Base-by-base conservation (phyloP, 768 basidiomycete species). In the Tylopilus rubrobrunneus region DNA sequence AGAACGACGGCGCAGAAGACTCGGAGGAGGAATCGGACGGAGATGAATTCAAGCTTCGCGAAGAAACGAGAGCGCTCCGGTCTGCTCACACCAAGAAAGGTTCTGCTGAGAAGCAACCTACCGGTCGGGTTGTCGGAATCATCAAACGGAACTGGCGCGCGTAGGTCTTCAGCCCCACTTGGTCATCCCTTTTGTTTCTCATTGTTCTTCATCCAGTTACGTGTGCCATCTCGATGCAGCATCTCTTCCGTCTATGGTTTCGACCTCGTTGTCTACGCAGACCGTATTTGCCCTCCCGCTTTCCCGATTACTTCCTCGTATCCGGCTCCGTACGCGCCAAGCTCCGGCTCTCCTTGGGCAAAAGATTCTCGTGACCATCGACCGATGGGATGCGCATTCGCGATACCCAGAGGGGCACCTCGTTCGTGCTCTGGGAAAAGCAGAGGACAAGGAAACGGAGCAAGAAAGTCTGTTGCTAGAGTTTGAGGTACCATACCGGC, bases 391-490 rank as follows among this genome's bases (percentile, higher is more conserved):
- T 27, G 72, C 76, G 6, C 87, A 84, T 10, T 92, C 90, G 1
- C 81, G 92, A 19, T 97, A 98, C 65, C 97, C 97, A 0, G 95
- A 98, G 62, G 97, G 97, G 0, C 97, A 99, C 67, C 92, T 99
- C 58, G 95, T 98, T 21, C 84, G 96, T 40, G 84, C 92, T 0
- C 78, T 99, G 1, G 97, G 97, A 3, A 84, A 83, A 62, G 92
- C 85, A 0, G 96, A 94, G 63, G 90, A 88, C 68, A 97, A 98
- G 69, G 94, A 96, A 67, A 95, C 95, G 0, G 96, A 98, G 64
- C 89, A 94, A 67, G 96, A 98, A 71, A 92, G 90, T 66, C 65
- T 99, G 52, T 68, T 99, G 61, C 73, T 98, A 28, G 96, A 99
- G 68, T 98, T 87, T 66, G 97, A 97, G 50, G 92, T 98, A 7